Conservation (phyloP, 176 grass and related monocot species). For the Oryza glaberrima region DNA sequence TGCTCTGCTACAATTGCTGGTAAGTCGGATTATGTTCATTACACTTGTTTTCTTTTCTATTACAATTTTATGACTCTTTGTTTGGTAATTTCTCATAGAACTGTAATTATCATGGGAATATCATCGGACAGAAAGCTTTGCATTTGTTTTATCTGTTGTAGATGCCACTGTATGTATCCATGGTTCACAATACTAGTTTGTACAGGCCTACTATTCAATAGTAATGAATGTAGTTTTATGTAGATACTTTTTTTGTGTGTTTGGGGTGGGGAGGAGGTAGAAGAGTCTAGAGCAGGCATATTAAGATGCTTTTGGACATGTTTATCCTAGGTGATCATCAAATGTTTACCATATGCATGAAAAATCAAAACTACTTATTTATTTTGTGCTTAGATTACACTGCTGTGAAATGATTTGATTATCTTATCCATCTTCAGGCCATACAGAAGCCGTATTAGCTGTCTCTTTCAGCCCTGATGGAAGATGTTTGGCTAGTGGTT, state of each 20-base stretch:
- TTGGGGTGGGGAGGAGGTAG: no score
- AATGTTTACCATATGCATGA: neutral
- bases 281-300: no score
- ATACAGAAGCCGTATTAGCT: conserved; percentile 86
- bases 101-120: no score
- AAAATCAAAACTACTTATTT: neutral
- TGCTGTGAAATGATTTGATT: conserved; percentile 14
- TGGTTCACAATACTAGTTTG: no score
- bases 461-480: conserved; percentile 95
- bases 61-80: neutral
- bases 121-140: no score
- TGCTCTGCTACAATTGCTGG: conserved; percentile 92
- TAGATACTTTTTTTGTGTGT: no score
- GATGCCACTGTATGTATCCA: no score
- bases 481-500: conserved; percentile 82
- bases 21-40: conserved; percentile 33
- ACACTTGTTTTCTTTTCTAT: conserved; percentile 8
- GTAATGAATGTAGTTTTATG: no score
- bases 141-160: no score
- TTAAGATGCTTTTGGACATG: no score
- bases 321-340: neutral
- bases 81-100: neutral
- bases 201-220: no score
- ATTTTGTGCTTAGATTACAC: neutral
- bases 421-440: conserved; percentile 25